These are phyloP conservation scores for Quercus phellos DNA, from an alignment of 331 rosid genomes.

Conservation along the genomic window DNA sequence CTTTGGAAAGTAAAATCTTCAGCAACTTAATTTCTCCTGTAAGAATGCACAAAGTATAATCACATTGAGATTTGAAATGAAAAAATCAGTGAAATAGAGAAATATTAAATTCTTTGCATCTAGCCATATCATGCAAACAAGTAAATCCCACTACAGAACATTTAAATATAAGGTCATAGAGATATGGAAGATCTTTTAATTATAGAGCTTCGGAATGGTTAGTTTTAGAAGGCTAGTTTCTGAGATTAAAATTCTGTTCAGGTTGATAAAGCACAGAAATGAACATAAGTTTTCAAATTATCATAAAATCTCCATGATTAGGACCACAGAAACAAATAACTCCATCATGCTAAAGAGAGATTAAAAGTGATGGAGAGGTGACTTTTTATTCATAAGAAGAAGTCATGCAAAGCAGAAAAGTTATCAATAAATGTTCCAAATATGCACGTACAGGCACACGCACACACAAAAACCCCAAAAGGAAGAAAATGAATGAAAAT, in stretches of 20 bases:
- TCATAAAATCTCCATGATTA: background rate
- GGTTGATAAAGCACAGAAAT: background rate
- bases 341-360: background rate
- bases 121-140: background rate
- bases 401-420: background rate
- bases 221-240: background rate
- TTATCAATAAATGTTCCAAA: background rate
- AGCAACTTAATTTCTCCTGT: constrained; percentile 78
- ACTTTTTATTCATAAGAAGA: background rate
- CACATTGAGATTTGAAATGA: background rate
- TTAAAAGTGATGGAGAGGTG: background rate
- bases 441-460: background rate
- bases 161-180: background rate
- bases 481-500: background rate
- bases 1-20: constrained; percentile 66
- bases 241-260: background rate
- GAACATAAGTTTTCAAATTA: background rate
- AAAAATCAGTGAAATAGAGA: background rate
- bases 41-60: constrained; percentile 14
- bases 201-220: background rate
- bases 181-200: background rate
- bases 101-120: background rate
- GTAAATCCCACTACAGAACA: background rate
- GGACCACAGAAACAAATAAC: background rate
- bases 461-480: background rate